Conservation (phyloP, 2,329 filamentous ascomycete species). For the Phyllosticta paracitricarpa region DNA sequence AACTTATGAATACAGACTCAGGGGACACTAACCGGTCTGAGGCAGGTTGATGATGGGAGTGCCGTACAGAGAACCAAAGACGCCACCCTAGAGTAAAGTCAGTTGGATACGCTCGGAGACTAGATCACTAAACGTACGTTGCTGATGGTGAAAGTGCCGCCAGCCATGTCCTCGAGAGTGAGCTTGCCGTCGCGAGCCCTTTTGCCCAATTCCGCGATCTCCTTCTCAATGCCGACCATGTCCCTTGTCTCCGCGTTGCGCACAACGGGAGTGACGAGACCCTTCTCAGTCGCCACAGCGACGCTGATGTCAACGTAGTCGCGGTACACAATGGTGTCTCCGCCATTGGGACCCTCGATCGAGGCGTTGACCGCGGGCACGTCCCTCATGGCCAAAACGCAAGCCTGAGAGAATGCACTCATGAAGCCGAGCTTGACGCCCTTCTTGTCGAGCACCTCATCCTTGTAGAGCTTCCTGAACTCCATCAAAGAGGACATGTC, state of each 20-base stretch:
- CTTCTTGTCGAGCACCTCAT: conserved; percentile 89
- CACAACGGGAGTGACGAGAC: conserved; percentile 90
- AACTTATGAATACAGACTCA: neutral
- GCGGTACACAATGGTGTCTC: conserved; percentile 95
- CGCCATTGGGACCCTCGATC: conserved; percentile 88
- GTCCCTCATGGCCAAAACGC: conserved; percentile 85
- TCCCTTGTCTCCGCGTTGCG: conserved; percentile 86
- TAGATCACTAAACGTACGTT: conserved; percentile 45
- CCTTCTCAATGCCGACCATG: conserved; percentile 77
- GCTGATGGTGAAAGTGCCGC: conserved; percentile 95
- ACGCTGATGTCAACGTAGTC: conserved; percentile 98
- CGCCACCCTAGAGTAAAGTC: conserved; percentile 50
- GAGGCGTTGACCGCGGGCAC: conserved; percentile 93
- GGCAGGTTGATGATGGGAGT: conserved; percentile 98
- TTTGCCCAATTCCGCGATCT: conserved; percentile 88
- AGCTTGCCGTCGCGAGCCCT: conserved; percentile 97
- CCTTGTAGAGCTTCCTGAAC: conserved; percentile 95
- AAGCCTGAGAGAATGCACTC: conserved; percentile 90
- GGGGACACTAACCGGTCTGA: conserved; percentile 52
- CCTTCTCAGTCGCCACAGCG: conserved; percentile 94
- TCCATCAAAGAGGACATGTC: conserved; percentile 98
- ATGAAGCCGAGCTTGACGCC: conserved; percentile 99
- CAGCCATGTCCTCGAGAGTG: conserved; percentile 98
- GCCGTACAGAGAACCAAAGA: conserved; percentile 94
- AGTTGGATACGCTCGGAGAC: neutral